Base-by-base conservation (phyloP, 208 protist genomes). In the Leishmania turanica region DNA sequence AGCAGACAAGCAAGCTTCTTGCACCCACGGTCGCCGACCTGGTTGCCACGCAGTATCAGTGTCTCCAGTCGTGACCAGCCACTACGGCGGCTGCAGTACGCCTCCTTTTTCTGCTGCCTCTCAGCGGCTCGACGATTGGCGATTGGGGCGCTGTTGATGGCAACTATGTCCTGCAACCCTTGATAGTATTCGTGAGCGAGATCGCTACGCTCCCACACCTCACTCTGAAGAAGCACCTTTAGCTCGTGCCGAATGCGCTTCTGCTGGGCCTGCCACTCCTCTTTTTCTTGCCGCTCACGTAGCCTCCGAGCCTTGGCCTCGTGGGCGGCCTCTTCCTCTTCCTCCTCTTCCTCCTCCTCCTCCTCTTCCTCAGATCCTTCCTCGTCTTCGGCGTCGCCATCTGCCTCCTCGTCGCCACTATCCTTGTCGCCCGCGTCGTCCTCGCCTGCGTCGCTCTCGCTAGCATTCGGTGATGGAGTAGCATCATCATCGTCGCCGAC, bases 41-140 rank as follows among this genome's bases (percentile, higher is more conserved):
- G 80, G 80, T 96, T 97, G 19, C 91, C 91, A 31, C 90, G 87
- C 81, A 97, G 72, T 17, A 85, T 51, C n/a, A 97, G 74, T 42
- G 80, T 78, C 70, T 93, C 83, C 40, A 97, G 58, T 56, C 84
- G 93, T 31, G 92, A 95, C 95, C 95, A 97, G 11, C 95, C 95
- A 75, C 91, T 95, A 24, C 91, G 90, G 19, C 91, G 88, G 45
- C 84, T 73, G 78, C 92, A 95, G 74, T 90, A 92, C 60, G 81
- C 82, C 62, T 91, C 90, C 40, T 90, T 89, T n/a, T 47, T 74
- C 27, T 84, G 54, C 51, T 88, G 87, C 70, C 89, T 85, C 79
- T 96, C 93, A 51, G 53, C 45, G 47, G 69, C 19, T 34, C 66
- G 65, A n/a, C 70, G n/a, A 40, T 64, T 54, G 40, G 60, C 76